Base-by-base conservation (phyloP, 192 early-diverging fungal species). In the Coemansia sp. region DNA sequence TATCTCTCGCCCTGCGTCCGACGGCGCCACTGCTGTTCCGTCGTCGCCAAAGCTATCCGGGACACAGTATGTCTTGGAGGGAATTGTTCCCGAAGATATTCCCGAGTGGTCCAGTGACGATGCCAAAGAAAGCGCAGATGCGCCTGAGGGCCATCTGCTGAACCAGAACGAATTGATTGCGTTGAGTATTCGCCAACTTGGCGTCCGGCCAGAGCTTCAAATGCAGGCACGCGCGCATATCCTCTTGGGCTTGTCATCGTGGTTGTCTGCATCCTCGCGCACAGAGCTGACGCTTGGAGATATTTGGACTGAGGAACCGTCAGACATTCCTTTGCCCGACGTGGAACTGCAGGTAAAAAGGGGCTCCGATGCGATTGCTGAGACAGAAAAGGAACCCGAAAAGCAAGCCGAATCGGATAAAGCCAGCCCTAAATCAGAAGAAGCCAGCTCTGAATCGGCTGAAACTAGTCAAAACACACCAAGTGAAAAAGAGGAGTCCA, bases 121-220 rank as follows among this genome's bases (percentile, higher is more conserved):
- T 3, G 59, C 64, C 3, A 37, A 71, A 28, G 59, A 29, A 39
- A 60, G 66, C 46, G 42, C 42, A 7, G 52, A 18, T 18, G 42
- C 34, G 25, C 68, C 78, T 8, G 78, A 75, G 64, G 78, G 78
- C 28, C 61, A 75, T 34, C 43, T 81, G 58, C 59, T 81, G 5
- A 68, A 61, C n/a, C 1, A 25, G 16, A 59, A 67, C 31, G 78
- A 81, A 49, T 59, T 61, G 2, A 30, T 71, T 25, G 78, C 68
- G 23, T 56, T 81, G 43, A 63, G 30, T 43, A 59, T 70, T 26
- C 65, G 52, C 34, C 71, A 68, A 52, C 59, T 81, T 9, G 65
- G 52, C 35, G 26, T 67, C 8, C 25, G 35, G 39, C 51, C 58
- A 10, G 20, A 23, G 18, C 29, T 40, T n/a, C 69, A 69, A 39